Evolutionary conservation across 2,329 filamentous ascomycete species (phyloP).

Genomic region (Pseudophaeomoniella oleicola): DNA sequence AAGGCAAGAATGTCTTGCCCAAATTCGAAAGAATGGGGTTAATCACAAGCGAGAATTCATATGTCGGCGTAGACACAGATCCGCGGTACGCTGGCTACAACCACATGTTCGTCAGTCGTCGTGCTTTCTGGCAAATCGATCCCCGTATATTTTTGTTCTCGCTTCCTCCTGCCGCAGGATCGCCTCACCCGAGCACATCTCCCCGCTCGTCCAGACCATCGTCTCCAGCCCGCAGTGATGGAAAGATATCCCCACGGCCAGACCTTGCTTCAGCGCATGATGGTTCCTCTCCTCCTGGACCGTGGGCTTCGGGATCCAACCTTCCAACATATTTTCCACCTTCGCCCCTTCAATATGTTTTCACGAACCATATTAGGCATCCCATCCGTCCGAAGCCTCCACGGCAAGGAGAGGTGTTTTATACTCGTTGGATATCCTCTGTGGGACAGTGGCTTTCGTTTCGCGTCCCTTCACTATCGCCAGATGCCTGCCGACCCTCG

Average conservation of each 20-base stretch:
- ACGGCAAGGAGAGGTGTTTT: slow-evolving; percentile 81
- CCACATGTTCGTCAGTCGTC: slow-evolving; percentile 66
- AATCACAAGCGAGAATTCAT: slow-evolving; percentile 59
- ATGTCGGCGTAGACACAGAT: slow-evolving; percentile 51
- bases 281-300: slow-evolving; percentile 32
- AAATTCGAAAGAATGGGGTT: slow-evolving; percentile 92
- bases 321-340: slow-evolving; percentile 86
- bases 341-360: slow-evolving; percentile 63
- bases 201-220: slow-evolving; percentile 35
- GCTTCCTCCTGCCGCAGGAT: slow-evolving; percentile 43
- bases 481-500: slow-evolving; percentile 37
- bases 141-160: slow-evolving; percentile 79
- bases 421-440: slow-evolving; percentile 72
- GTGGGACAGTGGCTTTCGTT: slow-evolving; percentile 77
- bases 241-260: slow-evolving; percentile 2
- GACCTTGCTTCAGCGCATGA: not conserved
- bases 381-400: slow-evolving; percentile 79
- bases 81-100: slow-evolving; percentile 55
- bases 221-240: slow-evolving; percentile 28
- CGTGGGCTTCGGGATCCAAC: slow-evolving; percentile 70
- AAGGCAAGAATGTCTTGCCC: slow-evolving; percentile 66
- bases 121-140: slow-evolving; percentile 86
- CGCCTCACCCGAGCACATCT: slow-evolving; percentile 33
- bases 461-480: slow-evolving; percentile 60
- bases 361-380: slow-evolving; percentile 67